These are phyloP conservation scores for Rhodotorula sp. DNA, from an alignment of 1,284 basidiomycete genomes.

Conservation along the genomic window DNA sequence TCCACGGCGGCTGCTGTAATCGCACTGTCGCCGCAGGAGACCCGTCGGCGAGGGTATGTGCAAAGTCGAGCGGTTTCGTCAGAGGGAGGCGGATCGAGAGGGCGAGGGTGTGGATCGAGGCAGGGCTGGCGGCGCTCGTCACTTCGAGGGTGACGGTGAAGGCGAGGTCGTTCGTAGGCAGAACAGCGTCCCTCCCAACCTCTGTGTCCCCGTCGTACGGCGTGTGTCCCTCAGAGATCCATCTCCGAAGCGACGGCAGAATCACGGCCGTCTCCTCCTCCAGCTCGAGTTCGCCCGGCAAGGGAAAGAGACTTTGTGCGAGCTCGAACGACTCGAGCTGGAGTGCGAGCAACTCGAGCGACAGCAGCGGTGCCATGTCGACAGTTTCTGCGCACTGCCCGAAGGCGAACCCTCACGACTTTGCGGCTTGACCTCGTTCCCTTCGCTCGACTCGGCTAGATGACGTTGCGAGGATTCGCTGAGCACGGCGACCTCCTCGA, in stretches of 20 bases:
- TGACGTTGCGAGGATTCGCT: too few relatives aligned
- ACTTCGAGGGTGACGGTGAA: slow-evolving; percentile 13
- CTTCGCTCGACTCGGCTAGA: too few relatives aligned
- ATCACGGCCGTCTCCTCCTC: not conserved
- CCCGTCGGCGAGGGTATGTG: not conserved
- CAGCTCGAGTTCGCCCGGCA: slow-evolving; percentile 25
- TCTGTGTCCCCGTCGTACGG: not conserved
- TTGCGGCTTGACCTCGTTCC: too few relatives aligned
- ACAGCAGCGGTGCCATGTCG: slow-evolving; percentile 7
- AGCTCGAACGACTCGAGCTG: slow-evolving; percentile 35
- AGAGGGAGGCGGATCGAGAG: slow-evolving; percentile 21
- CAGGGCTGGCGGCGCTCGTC: not conserved
- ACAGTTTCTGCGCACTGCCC: too few relatives aligned
- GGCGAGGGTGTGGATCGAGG: slow-evolving; percentile 9
- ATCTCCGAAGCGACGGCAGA: slow-evolving; percentile 14
- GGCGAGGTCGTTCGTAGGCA: slow-evolving; percentile 10
- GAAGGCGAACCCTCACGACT: too few relatives aligned
- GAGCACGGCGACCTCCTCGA: too few relatives aligned
- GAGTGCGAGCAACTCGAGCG: not conserved
- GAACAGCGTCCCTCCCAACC: too few relatives aligned
- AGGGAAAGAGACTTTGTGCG: slow-evolving; percentile 19
- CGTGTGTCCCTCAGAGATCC: not conserved
- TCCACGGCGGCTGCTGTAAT: slow-evolving; percentile 22
- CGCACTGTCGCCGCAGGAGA: not conserved
- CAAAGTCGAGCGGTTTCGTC: not conserved